A percentile compares a stretch with the other conserved stretches of the same genome.
Conservation (phyloP, 805 yeast genomes). For the Wickerhamomyces chaumierensis region DNA sequence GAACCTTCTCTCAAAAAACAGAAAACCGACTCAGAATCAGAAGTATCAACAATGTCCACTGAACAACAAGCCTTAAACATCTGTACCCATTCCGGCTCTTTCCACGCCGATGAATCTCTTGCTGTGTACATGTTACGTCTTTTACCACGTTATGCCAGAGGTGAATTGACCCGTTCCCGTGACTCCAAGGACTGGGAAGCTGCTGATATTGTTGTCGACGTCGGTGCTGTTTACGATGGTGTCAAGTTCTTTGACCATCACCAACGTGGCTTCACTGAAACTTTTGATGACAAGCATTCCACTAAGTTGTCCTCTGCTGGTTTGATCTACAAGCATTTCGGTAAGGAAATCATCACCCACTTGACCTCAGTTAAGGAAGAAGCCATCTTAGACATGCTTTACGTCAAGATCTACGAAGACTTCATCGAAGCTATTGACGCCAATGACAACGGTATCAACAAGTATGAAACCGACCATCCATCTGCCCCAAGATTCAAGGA, state of each 20-base stretch:
- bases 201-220: conserved; percentile 91
- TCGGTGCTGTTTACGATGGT: conserved; percentile 83
- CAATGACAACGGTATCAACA: conserved; percentile 84
- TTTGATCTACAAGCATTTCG: conserved; percentile 77
- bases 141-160: conserved; percentile 55
- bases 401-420: conserved; percentile 69
- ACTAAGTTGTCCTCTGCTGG: conserved; percentile 95
- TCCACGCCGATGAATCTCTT: conserved; percentile 94
- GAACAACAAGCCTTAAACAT: conserved; percentile 36
- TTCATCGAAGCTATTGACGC: conserved; percentile 92
- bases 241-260: conserved; percentile 89
- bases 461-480: conserved; percentile 41
- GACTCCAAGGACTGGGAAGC: conserved; percentile 71
- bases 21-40: conserved; percentile 9
- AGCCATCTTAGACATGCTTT: conserved; percentile 49
- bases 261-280: conserved; percentile 80
- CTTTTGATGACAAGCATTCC: conserved; percentile 47
- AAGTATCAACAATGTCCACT: not conserved
- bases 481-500: conserved; percentile 55
- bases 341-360: conserved; percentile 53
- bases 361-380: conserved; percentile 29
- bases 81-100: conserved; percentile 87
- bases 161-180: conserved; percentile 74
- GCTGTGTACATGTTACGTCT: conserved; percentile 80
- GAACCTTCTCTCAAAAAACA: conserved; percentile 17